Evolutionary conservation across 768 basidiomycete genomes (phyloP), one percentile per base, ranked within the genome.

Genomic region (Clitopilus passeckerianus): DNA sequence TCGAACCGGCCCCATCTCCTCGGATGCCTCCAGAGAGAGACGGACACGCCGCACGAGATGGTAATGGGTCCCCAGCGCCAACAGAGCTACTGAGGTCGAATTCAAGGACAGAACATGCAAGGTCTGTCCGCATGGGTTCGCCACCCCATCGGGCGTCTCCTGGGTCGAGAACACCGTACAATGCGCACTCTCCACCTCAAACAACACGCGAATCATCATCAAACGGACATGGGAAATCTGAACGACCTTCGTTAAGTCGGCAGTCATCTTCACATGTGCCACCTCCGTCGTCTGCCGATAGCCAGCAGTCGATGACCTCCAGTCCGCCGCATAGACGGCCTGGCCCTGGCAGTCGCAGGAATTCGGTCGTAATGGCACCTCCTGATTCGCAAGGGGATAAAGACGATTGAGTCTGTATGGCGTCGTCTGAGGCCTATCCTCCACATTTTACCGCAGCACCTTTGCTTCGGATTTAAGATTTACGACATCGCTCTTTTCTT

Each of bases 1-100:
- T 70, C 46, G 67, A 67, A 53, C 66, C 69, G 55, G 69, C 70
- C 15, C 72, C 77, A 0, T 81, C 82, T 10, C 79, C 82, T 5
- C 73, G 70, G 5, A 74, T 76, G 72, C 70, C 68, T 37, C 71
- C 70, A 57, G 74, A 69, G 64, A 69, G 63, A 56, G 75, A 74
- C 72, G 63, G 64, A 67, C 64, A 54, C 74, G 74, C 18, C 37
- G 5, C 18, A 9, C 46, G 46, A 50, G 46, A 50, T 9, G 15
- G 9, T 12, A 50, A 50, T 22, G 46, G 46, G 20, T 50, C 46
- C 9, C 46, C 46, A 20, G 46, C 46, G 5, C 46, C 46, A 30
- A 4, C 27, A 20, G 46, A 50, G 16, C 10, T 50, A n/a, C 22
- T 50, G n/a, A n/a, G 46, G 46, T 20, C 46, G 20, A 50, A 22